Conservation (phyloP, 2,329 filamentous ascomycete genomes). For the Pochonia chlamydosporia region DNA sequence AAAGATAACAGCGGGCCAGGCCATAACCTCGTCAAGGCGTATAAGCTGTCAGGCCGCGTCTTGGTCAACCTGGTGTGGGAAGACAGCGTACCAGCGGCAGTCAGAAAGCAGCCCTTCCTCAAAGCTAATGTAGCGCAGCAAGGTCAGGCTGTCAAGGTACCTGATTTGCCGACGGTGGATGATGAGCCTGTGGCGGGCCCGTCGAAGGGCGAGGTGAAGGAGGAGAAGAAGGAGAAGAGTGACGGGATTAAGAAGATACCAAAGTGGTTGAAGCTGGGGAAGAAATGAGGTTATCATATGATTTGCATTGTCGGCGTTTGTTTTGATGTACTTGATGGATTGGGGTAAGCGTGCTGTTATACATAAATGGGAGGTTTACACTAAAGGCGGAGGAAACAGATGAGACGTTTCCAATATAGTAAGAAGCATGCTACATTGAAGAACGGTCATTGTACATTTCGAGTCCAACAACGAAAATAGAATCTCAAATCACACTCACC, state of each 20-base stretch:
- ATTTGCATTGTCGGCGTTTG: constrained; percentile 1
- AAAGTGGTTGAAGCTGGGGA: constrained; percentile 69
- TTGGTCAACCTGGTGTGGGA: constrained; percentile 75
- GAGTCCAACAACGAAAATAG: too few species aligned
- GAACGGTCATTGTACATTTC: too few species aligned
- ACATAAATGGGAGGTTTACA: background rate
- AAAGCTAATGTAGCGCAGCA: constrained; percentile 50
- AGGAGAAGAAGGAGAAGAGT: constrained; percentile 31
- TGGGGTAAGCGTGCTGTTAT: background rate
- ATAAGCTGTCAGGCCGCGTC: constrained; percentile 65
- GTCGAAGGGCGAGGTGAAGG: constrained; percentile 18
- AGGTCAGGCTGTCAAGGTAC: constrained; percentile 62
- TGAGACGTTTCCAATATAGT: too few species aligned
- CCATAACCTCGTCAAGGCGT: constrained; percentile 62
- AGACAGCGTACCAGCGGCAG: constrained; percentile 50
- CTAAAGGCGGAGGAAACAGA: too few species aligned
- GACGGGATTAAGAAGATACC: constrained; percentile 46
- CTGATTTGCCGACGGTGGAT: constrained; percentile 42
- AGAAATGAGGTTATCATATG: constrained; percentile 47
- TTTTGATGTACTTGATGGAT: background rate
- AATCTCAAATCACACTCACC: too few species aligned
- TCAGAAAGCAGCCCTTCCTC: constrained; percentile 53
- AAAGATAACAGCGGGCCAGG: constrained; percentile 38
- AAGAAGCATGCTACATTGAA: too few species aligned
- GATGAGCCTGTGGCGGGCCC: constrained; percentile 29